phyloP scores from a whole-genome alignment of 371 early-diverging fungal genomes.

The Fennellomyces sp. region DNA sequence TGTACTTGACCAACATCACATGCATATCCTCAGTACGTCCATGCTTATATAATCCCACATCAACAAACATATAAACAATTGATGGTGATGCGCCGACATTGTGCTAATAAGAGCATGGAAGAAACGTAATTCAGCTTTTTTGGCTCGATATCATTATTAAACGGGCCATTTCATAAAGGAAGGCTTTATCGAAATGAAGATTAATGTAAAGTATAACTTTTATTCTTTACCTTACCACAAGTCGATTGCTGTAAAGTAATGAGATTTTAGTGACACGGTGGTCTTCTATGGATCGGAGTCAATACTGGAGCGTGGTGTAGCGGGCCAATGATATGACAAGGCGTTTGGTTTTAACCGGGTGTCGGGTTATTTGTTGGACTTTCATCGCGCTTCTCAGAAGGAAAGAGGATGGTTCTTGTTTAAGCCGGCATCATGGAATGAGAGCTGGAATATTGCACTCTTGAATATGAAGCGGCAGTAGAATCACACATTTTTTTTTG shows the following conservation, averaged over 20 bases:
- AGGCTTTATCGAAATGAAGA: no score
- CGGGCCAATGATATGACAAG: slow-evolving; percentile 5
- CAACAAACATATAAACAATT: no score
- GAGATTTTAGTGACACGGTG: neutral
- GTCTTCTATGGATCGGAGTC: neutral
- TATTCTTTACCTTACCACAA: no score
- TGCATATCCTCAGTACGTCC: no score
- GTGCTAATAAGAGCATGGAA: no score
- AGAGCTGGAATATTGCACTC: slow-evolving; percentile 6
- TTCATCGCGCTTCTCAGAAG: neutral
- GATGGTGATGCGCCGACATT: no score
- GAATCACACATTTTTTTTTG: neutral
- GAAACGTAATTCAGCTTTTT: no score
- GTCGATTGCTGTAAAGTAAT: neutral
- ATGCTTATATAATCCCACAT: no score
- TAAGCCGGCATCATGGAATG: slow-evolving; percentile 7
- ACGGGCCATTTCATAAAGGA: no score
- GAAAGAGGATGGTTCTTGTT: neutral
- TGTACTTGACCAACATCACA: no score
- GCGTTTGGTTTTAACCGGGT: neutral
- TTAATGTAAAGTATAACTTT: no score
- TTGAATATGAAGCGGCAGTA: slow-evolving; percentile 4
- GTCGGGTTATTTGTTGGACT: slow-evolving; percentile 2
- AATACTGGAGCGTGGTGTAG: neutral
- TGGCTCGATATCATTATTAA: no score